phyloP scores from a whole-genome alignment of 75 land plant genomes.

The Ceratopteris richardii region DNA sequence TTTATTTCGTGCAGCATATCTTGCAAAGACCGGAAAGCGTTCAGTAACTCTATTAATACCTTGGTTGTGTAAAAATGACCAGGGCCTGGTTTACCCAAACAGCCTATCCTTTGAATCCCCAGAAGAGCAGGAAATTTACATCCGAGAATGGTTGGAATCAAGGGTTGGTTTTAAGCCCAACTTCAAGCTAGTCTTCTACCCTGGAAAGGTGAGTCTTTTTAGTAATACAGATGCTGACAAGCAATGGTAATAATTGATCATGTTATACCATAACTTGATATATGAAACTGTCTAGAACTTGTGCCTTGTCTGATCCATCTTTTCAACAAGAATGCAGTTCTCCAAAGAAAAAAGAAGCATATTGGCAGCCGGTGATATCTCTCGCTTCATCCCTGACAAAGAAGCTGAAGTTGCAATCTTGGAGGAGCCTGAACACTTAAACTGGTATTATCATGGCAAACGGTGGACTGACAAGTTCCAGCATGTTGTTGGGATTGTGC shows the following conservation, averaged over 20 bases:
- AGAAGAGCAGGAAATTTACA: constrained; percentile 81
- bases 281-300: too few species aligned
- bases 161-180: constrained; percentile 81
- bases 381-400: constrained; percentile 76
- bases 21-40: constrained; percentile 71
- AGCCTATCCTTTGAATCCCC: constrained; percentile 75
- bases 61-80: constrained; percentile 88
- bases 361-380: constrained; percentile 86
- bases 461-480: constrained; percentile 97
- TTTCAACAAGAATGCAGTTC: constrained; percentile 36
- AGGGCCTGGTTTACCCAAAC: constrained; percentile 81
- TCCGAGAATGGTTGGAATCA: constrained; percentile 86
- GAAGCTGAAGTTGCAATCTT: constrained; percentile 97
- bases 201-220: constrained; percentile 89
- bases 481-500: constrained; percentile 91
- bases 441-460: constrained; percentile 96
- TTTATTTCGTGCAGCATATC: constrained; percentile 86
- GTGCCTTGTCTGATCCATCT: not conserved
- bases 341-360: constrained; percentile 84
- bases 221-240: too few species aligned
- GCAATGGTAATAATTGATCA: too few species aligned
- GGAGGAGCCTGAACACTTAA: constrained; percentile 95
- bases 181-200: constrained; percentile 89
- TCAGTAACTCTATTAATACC: constrained; percentile 88
- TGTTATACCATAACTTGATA: too few species aligned